phyloP scores from a whole-genome alignment of 495 filamentous ascomycete genomes.

The Tirmania nivea region DNA sequence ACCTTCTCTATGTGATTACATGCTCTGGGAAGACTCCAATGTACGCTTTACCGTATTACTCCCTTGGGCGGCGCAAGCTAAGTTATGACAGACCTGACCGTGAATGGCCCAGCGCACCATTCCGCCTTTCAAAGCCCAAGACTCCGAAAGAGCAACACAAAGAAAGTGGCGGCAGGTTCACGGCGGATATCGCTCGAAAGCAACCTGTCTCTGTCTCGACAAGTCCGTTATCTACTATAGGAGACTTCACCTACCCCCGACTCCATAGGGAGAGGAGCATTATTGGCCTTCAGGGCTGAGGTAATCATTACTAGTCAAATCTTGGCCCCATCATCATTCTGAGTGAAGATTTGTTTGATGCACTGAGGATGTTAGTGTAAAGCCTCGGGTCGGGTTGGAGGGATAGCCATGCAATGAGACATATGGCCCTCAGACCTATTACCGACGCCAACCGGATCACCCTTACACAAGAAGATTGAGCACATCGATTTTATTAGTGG shows the following conservation, averaged over 20 bases:
- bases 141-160: background rate
- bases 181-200: no score
- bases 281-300: background rate
- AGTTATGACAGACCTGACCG: background rate
- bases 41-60: background rate
- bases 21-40: background rate
- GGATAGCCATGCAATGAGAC: no score
- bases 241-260: background rate
- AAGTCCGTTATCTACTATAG: background rate
- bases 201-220: background rate
- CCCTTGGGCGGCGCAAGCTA: background rate
- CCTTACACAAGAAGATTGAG: no score
- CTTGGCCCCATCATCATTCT: no score
- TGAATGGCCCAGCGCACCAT: background rate
- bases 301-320: no score
- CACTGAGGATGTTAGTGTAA: no score
- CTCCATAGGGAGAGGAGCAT: background rate
- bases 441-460: no score
- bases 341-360: no score
- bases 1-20: slow-evolving; percentile 25
- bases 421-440: no score
- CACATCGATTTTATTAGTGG: no score
- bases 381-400: no score
- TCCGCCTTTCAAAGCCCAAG: background rate
- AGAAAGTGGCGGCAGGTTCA: background rate